A percentile compares a stretch with the other conserved stretches of the same genome.
phyloP scores from a whole-genome alignment of 257 asterid species.

The Plantago major region DNA sequence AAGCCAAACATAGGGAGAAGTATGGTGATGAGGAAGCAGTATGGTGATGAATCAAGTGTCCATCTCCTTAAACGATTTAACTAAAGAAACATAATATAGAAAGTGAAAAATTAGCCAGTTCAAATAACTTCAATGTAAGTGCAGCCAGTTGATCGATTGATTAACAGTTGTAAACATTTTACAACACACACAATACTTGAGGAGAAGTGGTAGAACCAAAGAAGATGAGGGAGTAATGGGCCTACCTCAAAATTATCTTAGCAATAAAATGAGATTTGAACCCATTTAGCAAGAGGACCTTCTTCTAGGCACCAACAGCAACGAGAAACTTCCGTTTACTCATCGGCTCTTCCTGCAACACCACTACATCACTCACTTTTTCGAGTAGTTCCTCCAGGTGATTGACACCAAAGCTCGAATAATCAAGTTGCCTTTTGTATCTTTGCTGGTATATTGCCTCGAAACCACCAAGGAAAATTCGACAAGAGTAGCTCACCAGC shows the following conservation, averaged over 20 bases:
- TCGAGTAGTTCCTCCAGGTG: slow-evolving; percentile 68
- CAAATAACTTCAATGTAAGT: too few relatives aligned
- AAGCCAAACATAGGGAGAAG: too few relatives aligned
- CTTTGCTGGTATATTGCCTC: slow-evolving; percentile 73
- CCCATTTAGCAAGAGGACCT: slow-evolving; percentile 1
- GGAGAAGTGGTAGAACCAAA: slow-evolving; percentile 3
- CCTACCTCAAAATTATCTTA: slow-evolving; percentile 30
- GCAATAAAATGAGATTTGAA: slow-evolving; percentile 1
- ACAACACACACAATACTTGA: not conserved
- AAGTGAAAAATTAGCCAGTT: too few relatives aligned
- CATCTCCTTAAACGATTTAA: too few relatives aligned
- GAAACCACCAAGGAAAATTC: slow-evolving; percentile 52
- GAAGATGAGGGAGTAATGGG: slow-evolving; percentile 12
- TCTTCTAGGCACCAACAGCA: slow-evolving; percentile 54
- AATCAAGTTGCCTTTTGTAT: slow-evolving; percentile 73
- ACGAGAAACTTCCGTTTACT: slow-evolving; percentile 57
- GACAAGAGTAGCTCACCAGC: slow-evolving; percentile 79
- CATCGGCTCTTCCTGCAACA: slow-evolving; percentile 65
- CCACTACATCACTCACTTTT: slow-evolving; percentile 68
- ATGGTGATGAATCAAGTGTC: too few relatives aligned
- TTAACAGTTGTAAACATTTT: slow-evolving; percentile 3
- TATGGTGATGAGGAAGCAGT: too few relatives aligned
- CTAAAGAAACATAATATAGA: too few relatives aligned
- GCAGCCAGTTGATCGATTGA: too few relatives aligned
- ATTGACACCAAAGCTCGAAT: slow-evolving; percentile 57